Base-by-base conservation (phyloP, 192 early-diverging fungal genomes). In the Podila verticillata region DNA sequence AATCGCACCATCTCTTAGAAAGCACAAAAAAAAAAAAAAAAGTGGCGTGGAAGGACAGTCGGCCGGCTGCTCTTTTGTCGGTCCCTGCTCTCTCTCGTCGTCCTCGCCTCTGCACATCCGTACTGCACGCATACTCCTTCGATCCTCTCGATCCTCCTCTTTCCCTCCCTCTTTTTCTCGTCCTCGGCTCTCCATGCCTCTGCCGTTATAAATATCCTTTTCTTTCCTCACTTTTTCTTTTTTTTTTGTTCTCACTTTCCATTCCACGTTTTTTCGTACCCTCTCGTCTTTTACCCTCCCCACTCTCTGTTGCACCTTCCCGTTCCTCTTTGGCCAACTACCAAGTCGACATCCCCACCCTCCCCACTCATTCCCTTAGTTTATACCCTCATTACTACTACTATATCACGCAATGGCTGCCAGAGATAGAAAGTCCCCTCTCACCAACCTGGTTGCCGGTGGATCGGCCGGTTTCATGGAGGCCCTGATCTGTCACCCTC, bases 391-490 rank as follows among this genome's bases (percentile, higher is more conserved):
- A n/a, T n/a, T n/a, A n/a, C 36, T 35, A 48, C 22, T 44, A 29
- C 15, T 57, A 60, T 32, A 15, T 6, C n/a, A 30, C 24, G 30
- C 22, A 57, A 80, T 72, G 70, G 70, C 70, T 51, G 57, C 65
- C 24, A 70, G 66, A 64, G 75, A 79, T 34, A 82, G 64, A 68
- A 92, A 93, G 75, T 91, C 91, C 51, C 87, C 95, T 26, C 82
- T 90, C 28, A 90, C 90, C 47, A 95, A 97, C 82, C 85, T 97
- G 63, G 66, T 97, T 39, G 94, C 95, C 5, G 97, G 96, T 72
- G 97, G 96, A 51, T 78, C 93, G 3, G 97, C 97, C 0, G 97
- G 96, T n/a, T 90, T 93, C 66, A 93, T 91, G 83, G 96, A 98
- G 82, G 93, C 96, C 19, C 85, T 94, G 61, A 90, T 89, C 66